Conservation (phyloP, 2,329 filamentous ascomycete genomes). For the Exophiala mesophila region DNA sequence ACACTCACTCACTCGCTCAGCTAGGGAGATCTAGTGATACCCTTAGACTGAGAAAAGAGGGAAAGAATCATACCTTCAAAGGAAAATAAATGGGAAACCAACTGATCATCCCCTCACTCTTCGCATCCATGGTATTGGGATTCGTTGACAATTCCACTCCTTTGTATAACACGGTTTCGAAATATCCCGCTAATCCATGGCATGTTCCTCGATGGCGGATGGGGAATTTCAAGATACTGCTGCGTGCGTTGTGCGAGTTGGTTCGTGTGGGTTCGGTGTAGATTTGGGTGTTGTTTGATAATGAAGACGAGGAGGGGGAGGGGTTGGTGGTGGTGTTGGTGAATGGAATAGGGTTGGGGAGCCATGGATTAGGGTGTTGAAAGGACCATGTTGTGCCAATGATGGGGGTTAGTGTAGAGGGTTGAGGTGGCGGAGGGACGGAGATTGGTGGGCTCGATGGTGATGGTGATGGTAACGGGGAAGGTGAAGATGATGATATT, state of each 20-base stretch:
- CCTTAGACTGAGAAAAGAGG: not conserved
- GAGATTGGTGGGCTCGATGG: slow-evolving; percentile 14
- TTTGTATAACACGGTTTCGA: slow-evolving; percentile 88
- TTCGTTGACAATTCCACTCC: slow-evolving; percentile 66
- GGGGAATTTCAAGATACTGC: slow-evolving; percentile 71
- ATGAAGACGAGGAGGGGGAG: slow-evolving; percentile 28
- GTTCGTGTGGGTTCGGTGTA: slow-evolving; percentile 13
- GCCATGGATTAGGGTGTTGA: slow-evolving; percentile 31
- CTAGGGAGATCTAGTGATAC: too few relatives aligned
- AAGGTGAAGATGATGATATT: slow-evolving; percentile 1
- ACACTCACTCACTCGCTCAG: too few relatives aligned
- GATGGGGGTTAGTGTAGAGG: slow-evolving; percentile 29
- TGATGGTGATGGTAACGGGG: slow-evolving; percentile 1
- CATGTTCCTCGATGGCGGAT: slow-evolving; percentile 74
- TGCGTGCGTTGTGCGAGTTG: slow-evolving; percentile 88
- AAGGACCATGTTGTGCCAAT: slow-evolving; percentile 45
- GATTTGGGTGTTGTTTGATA: slow-evolving; percentile 18
- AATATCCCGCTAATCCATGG: slow-evolving; percentile 90
- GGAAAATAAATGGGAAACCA: slow-evolving; percentile 99
- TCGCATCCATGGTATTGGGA: slow-evolving; percentile 82
- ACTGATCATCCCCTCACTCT: slow-evolving; percentile 97
- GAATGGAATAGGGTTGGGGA: slow-evolving; percentile 36
- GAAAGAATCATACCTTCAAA: slow-evolving; percentile 62
- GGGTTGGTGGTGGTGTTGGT: slow-evolving; percentile 37
- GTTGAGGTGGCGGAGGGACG: not conserved